A percentile compares a stretch with the other conserved stretches of the same genome.
Evolutionary conservation across 495 filamentous ascomycete genomes (phyloP).

Genomic region (Bacidia gigantensis): DNA sequence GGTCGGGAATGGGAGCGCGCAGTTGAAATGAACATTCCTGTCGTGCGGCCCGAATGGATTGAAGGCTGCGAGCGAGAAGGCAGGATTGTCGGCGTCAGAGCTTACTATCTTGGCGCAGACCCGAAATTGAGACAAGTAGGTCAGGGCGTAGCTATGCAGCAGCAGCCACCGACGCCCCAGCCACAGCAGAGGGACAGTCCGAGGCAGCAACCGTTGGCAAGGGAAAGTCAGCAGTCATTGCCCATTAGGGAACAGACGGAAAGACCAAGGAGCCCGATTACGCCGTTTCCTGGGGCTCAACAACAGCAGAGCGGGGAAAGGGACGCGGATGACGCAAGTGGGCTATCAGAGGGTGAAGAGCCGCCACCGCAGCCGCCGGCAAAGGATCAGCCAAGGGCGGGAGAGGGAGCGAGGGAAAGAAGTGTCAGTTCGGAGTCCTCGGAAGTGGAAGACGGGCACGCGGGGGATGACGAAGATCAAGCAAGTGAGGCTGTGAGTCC

Average conservation of each 20-base stretch:
- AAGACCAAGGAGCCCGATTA: background rate
- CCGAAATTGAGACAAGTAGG: constrained; percentile 49
- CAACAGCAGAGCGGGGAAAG: background rate
- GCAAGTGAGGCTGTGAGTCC: constrained; percentile 4
- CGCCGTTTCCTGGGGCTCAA: background rate
- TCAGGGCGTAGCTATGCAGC: constrained; percentile 22
- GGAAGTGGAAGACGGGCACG: background rate
- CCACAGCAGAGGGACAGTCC: constrained; percentile 21
- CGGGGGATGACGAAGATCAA: constrained; percentile 5
- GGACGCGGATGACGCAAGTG: background rate
- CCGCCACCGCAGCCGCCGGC: constrained; percentile 8
- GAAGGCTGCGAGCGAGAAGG: constrained; percentile 88
- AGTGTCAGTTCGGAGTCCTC: background rate
- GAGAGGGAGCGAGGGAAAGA: background rate
- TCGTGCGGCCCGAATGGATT: constrained; percentile 96
- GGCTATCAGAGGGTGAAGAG: background rate
- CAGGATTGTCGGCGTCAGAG: constrained; percentile 82
- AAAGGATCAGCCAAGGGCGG: constrained; percentile 9
- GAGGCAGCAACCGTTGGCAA: constrained; percentile 3
- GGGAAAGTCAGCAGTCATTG: constrained; percentile 22
- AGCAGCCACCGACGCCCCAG: constrained; percentile 7
- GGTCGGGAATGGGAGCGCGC: constrained; percentile 90
- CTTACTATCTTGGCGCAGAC: constrained; percentile 89
- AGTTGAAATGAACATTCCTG: constrained; percentile 93
- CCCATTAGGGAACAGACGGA: constrained; percentile 7